These are phyloP conservation scores for Amylocarpus encephaloides DNA, from an alignment of 2,329 filamentous ascomycete genomes.

Conservation along the genomic window DNA sequence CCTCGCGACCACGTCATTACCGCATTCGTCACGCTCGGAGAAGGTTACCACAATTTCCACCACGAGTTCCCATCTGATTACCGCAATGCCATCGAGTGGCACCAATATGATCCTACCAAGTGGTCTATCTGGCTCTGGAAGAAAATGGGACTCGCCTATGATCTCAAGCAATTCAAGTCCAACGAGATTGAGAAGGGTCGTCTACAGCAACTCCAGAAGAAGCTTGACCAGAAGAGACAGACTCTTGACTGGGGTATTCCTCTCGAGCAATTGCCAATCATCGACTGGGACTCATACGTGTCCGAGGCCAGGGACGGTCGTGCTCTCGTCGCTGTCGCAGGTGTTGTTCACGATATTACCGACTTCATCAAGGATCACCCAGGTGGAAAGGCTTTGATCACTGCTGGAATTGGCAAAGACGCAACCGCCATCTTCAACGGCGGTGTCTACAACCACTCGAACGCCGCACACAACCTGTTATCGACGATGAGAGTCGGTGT, in stretches of 20 bases:
- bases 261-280: slow-evolving; percentile 76
- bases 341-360: slow-evolving; percentile 79
- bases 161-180: slow-evolving; percentile 83
- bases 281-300: slow-evolving; percentile 83
- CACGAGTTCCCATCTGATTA: slow-evolving; percentile 92
- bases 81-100: slow-evolving; percentile 86
- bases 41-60: slow-evolving; percentile 94
- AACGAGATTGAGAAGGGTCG: slow-evolving; percentile 93
- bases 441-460: slow-evolving; percentile 83
- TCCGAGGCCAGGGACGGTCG: slow-evolving; percentile 71
- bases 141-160: slow-evolving; percentile 74
- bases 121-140: slow-evolving; percentile 84
- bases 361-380: slow-evolving; percentile 85
- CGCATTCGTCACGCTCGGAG: slow-evolving; percentile 75
- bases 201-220: slow-evolving; percentile 85
- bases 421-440: slow-evolving; percentile 89
- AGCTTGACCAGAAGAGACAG: slow-evolving; percentile 79
- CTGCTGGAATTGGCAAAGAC: slow-evolving; percentile 76
- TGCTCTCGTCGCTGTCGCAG: slow-evolving; percentile 69
- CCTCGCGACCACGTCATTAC: slow-evolving; percentile 84
- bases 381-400: slow-evolving; percentile 84
- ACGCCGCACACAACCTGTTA: slow-evolving; percentile 82
- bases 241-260: slow-evolving; percentile 81
- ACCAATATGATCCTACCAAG: slow-evolving; percentile 88
- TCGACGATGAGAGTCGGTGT: slow-evolving; percentile 86